Base-by-base conservation (phyloP, 2,329 filamentous ascomycete genomes). In the Diplodia intermedia region DNA sequence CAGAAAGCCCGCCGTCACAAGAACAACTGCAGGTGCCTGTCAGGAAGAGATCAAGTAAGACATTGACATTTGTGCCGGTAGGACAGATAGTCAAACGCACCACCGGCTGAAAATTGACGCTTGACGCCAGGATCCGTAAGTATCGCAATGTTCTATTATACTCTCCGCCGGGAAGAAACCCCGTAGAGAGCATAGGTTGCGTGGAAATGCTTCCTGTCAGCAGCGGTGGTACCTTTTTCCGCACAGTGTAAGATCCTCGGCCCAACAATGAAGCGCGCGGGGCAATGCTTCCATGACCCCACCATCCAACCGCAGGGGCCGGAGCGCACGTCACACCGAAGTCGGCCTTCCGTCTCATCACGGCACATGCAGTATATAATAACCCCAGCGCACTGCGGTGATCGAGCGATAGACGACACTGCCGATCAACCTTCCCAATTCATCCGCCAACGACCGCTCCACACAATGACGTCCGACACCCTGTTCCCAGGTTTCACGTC, bases 401-500 rank as follows among this genome's bases (percentile, higher is more conserved):
- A 36, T 63, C 47, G n/a, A 26, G 9, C 12, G 26, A 62, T 33
- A 31, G 18, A 56, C 12, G 18, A 14, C 36, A 7, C 40, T 15
- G 57, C 29, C n/a, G 40, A 49, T 61, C 57, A 61, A 49, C 57
- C 57, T 61, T 62, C 57, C 40, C 2, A 15, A 31, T 49, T 43
- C 8, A 36, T 18, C 20, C 18, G n/a, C 36, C 53, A 31, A 38
- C 26, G n/a, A 60, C 20, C 63, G 15, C 11, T 31, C 29, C 6
- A 40, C 26, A 67, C 29, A 14, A 65, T 55, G 29, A 20, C 55
- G 20, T 11, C n/a, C 26, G 15, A 40, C 33, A 50, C 49, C 29
- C 26, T 68, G 3, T 65, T 68, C 38, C 50, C 66, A n/a, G 26
- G n/a, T 38, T 68, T 68, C 52, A 56, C 60, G 20, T 26, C 57